phyloP scores from a whole-genome alignment of 129 eudicot species.

The Erigeron canadensis region DNA sequence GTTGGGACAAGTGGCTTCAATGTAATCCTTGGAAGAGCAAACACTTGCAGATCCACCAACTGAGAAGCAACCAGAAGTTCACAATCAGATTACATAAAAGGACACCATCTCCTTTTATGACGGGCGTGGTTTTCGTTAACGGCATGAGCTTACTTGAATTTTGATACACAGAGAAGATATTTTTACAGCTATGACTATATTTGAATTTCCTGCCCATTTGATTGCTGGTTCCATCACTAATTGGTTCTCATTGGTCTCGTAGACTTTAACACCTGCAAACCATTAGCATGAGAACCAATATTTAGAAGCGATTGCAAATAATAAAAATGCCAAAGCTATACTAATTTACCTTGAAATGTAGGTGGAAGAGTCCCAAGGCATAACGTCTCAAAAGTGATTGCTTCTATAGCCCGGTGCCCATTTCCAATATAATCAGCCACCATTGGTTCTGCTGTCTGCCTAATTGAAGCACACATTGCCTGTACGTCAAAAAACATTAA shows the following conservation, averaged over 20 bases:
- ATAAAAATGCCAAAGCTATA: background rate
- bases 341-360: constrained; percentile 60
- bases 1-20: constrained; percentile 81
- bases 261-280: constrained; percentile 63
- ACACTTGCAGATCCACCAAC: constrained; percentile 89
- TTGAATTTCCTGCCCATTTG: constrained; percentile 96
- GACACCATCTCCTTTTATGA: background rate
- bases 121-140: constrained; percentile 18
- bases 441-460: constrained; percentile 60
- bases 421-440: constrained; percentile 72
- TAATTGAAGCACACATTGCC: constrained; percentile 65
- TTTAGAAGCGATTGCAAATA: background rate
- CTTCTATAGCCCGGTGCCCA: constrained; percentile 52
- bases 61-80: constrained; percentile 29
- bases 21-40: constrained; percentile 60
- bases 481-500: constrained; percentile 23
- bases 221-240: constrained; percentile 85
- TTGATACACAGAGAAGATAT: constrained; percentile 41
- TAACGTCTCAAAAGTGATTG: constrained; percentile 70
- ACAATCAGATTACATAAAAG: constrained; percentile 8
- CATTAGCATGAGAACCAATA: background rate
- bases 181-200: constrained; percentile 53
- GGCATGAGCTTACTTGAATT: constrained; percentile 56
- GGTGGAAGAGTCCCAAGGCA: constrained; percentile 92
- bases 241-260: constrained; percentile 76